phyloP scores from a whole-genome alignment of 306 rosid genomes.

The Carpinus fangiana region DNA sequence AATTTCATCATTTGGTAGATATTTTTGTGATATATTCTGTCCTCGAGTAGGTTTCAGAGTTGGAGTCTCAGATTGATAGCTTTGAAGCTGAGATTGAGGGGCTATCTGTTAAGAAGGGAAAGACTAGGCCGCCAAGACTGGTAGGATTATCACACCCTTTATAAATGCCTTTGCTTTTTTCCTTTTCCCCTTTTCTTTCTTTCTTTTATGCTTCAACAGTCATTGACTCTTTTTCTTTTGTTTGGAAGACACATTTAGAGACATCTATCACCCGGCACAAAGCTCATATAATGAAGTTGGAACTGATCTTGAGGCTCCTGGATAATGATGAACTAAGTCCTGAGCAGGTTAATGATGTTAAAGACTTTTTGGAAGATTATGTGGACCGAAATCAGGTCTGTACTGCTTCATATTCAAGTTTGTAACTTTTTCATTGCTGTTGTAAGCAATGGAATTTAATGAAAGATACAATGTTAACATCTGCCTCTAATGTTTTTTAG shows the following conservation, averaged over 20 bases:
- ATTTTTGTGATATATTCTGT: conserved; percentile 24
- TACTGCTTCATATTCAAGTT: conserved; percentile 21
- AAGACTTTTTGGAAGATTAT: conserved; percentile 92
- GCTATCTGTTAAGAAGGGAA: conserved; percentile 87
- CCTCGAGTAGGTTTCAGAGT: conserved; percentile 72
- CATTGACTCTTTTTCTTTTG: conserved; percentile 27
- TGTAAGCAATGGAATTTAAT: conserved; percentile 3
- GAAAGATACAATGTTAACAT: conserved; percentile 12
- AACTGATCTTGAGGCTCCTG: conserved; percentile 81
- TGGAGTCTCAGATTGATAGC: conserved; percentile 91
- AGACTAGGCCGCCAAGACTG: conserved; percentile 88
- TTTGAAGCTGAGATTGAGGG: conserved; percentile 99
- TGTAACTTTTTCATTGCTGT: not conserved
- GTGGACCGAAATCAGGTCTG: conserved; percentile 95
- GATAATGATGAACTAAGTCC: conserved; percentile 97
- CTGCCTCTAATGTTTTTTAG: conserved; percentile 10
- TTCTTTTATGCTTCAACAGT: not conserved
- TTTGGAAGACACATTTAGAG: conserved; percentile 75
- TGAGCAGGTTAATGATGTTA: conserved; percentile 95
- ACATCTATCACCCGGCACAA: conserved; percentile 90
- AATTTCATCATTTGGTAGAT: conserved; percentile 13
- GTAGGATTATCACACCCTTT: conserved; percentile 47
- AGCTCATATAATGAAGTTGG: conserved; percentile 97
- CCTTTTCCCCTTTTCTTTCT: not conserved
- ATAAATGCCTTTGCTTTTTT: too few relatives aligned